phyloP scores from a whole-genome alignment of 1,139 yeast genomes.

The Candida smagusa region DNA sequence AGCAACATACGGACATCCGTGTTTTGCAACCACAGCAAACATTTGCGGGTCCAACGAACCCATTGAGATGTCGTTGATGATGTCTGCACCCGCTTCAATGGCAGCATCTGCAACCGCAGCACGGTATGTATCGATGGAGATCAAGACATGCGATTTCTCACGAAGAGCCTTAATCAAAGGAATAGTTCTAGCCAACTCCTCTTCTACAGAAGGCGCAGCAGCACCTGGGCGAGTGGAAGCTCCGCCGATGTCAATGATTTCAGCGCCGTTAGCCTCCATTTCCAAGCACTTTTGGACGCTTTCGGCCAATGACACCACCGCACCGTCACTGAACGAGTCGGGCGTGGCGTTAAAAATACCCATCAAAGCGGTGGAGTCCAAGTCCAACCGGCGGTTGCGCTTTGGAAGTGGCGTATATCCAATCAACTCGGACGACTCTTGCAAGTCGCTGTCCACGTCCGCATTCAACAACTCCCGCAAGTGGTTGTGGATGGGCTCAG shows the following conservation, averaged over 20 bases:
- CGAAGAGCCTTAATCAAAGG: conserved; percentile 70
- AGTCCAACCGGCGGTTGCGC: conserved; percentile 15
- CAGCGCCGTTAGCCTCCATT: conserved; percentile 56
- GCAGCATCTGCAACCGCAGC: conserved; percentile 69
- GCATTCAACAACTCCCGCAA: conserved; percentile 51
- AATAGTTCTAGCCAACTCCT: conserved; percentile 63
- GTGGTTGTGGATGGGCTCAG: conserved; percentile 73
- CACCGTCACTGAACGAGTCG: conserved; percentile 90
- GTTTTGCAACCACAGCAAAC: conserved; percentile 62
- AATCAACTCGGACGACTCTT: conserved; percentile 44
- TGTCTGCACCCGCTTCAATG: conserved; percentile 77
- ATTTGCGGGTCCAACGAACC: conserved; percentile 68
- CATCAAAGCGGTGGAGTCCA: conserved; percentile 61
- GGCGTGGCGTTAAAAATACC: conserved; percentile 89
- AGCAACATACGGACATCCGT: conserved; percentile 74
- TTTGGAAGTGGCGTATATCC: conserved; percentile 46
- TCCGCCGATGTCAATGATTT: conserved; percentile 87
- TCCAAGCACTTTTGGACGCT: conserved; percentile 36
- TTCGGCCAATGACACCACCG: conserved; percentile 24
- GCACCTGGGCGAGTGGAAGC: conserved; percentile 89
- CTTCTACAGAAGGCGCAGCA: conserved; percentile 51
- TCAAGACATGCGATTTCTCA: conserved; percentile 38
- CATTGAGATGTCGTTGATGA: conserved; percentile 87
- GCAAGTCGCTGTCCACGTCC: conserved; percentile 32
- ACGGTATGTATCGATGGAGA: conserved; percentile 86